Percentiles rank a stretch among this genome's conserved stretches.
Conservation (phyloP, 2,329 filamentous ascomycete genomes). For the Penicillium sp. region DNA sequence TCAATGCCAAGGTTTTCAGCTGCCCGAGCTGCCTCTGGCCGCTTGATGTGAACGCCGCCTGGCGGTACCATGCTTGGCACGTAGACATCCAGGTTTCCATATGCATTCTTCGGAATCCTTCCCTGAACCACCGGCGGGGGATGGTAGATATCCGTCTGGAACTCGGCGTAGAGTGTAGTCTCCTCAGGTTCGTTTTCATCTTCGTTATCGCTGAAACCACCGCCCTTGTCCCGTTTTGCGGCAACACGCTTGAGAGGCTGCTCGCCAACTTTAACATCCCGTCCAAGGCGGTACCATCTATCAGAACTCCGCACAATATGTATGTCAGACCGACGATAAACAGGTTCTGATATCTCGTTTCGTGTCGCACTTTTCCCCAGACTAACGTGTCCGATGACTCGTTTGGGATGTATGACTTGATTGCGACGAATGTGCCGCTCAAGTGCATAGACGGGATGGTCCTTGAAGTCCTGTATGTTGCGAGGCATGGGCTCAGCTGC, state of each 20-base stretch:
- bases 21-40: conserved; percentile 64
- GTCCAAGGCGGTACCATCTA: conserved; percentile 86
- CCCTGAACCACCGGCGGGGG: conserved; percentile 75
- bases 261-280: conserved; percentile 74
- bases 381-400: conserved; percentile 75
- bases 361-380: conserved; percentile 40
- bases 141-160: conserved; percentile 68
- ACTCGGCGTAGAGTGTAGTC: conserved; percentile 58
- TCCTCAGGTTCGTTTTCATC: conserved; percentile 53
- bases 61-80: conserved; percentile 63
- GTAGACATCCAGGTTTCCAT: conserved; percentile 64
- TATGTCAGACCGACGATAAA: conserved; percentile 82
- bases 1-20: conserved; percentile 76
- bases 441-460: conserved; percentile 79
- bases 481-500: conserved; percentile 79
- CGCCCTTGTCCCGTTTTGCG: conserved; percentile 43
- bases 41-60: conserved; percentile 58
- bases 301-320: conserved; percentile 74
- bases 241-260: conserved; percentile 76
- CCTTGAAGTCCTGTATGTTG: conserved; percentile 82
- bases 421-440: conserved; percentile 80
- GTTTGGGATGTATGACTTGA: conserved; percentile 74
- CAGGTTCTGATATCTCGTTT: conserved; percentile 64
- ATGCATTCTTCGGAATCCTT: conserved; percentile 62
- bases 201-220: conserved; percentile 38